phyloP scores from a whole-genome alignment of 768 basidiomycete species.

The Mrakia frigida region DNA sequence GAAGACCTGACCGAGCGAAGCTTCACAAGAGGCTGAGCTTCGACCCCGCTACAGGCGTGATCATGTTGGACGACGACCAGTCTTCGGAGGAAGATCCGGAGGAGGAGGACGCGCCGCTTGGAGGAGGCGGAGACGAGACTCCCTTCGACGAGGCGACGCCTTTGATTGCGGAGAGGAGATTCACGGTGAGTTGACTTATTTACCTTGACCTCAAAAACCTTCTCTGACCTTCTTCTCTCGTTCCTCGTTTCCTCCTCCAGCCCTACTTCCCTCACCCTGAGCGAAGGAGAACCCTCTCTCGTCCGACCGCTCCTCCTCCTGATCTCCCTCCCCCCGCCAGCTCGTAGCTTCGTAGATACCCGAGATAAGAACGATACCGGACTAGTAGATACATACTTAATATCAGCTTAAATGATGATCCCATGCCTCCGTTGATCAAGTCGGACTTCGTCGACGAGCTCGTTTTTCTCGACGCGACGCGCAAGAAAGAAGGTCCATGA shows the following conservation, averaged over 20 bases:
- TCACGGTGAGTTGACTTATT: conserved; percentile 1
- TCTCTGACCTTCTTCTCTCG: not conserved
- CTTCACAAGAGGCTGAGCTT: conserved; percentile 18
- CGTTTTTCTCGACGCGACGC: too few species aligned
- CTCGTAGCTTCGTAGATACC: not conserved
- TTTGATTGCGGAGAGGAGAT: not conserved
- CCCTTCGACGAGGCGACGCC: conserved; percentile 21
- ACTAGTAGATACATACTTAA: too few species aligned
- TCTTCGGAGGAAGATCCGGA: conserved; percentile 54
- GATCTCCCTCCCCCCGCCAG: not conserved
- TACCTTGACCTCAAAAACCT: not conserved
- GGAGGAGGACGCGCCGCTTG: conserved; percentile 46
- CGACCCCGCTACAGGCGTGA: conserved; percentile 55
- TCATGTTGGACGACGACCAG: conserved; percentile 69
- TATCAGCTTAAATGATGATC: too few species aligned
- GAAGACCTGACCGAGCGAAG: not conserved
- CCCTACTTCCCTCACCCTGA: conserved; percentile 32
- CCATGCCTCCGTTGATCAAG: too few species aligned
- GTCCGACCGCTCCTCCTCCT: conserved; percentile 5
- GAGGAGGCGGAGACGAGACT: conserved; percentile 40
- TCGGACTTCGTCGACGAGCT: too few species aligned
- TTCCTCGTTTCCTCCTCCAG: not conserved
- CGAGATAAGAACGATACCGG: too few species aligned
- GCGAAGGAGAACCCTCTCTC: conserved; percentile 19
- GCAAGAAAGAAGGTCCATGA: too few species aligned